A percentile compares a stretch with the other conserved stretches of the same genome.
These are phyloP conservation scores for Hypoxylon sp. DNA, from an alignment of 2,329 filamentous ascomycete species.

Conservation along the genomic window DNA sequence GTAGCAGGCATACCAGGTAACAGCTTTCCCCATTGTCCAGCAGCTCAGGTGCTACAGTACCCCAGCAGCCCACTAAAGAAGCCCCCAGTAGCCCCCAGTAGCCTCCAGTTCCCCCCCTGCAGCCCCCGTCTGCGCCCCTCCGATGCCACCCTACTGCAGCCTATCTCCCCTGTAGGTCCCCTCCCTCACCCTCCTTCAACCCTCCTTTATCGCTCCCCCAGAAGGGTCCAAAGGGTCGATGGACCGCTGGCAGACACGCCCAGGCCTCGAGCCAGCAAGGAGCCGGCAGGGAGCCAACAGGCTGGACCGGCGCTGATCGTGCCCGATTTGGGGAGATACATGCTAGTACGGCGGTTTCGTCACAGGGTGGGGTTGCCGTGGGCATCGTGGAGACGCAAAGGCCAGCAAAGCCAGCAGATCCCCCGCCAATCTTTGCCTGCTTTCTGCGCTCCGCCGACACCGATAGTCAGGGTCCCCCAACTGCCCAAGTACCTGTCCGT, in stretches of 20 bases:
- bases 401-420: conserved; percentile 12
- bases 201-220: no score
- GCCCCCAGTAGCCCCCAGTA: conserved; percentile 2
- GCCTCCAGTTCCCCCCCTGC: background rate
- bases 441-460: conserved; percentile 21
- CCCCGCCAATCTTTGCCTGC: conserved; percentile 30
- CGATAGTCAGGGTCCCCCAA: conserved; percentile 2
- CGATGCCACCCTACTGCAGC: background rate
- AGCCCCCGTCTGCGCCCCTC: background rate
- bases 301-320: conserved; percentile 27
- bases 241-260: conserved; percentile 11
- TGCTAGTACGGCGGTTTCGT: conserved; percentile 30
- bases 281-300: background rate
- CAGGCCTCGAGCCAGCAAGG: conserved; percentile 17
- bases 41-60: no score
- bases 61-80: background rate
- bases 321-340: conserved; percentile 33
- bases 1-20: background rate
- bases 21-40: background rate
- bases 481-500: conserved; percentile 21
- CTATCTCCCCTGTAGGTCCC: no score
- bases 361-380: conserved; percentile 34
- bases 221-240: conserved; percentile 9
- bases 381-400: no score
- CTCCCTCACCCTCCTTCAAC: conserved; percentile 14